Base-by-base conservation (phyloP, 345 rosid species). In the Limnanthes douglasii region DNA sequence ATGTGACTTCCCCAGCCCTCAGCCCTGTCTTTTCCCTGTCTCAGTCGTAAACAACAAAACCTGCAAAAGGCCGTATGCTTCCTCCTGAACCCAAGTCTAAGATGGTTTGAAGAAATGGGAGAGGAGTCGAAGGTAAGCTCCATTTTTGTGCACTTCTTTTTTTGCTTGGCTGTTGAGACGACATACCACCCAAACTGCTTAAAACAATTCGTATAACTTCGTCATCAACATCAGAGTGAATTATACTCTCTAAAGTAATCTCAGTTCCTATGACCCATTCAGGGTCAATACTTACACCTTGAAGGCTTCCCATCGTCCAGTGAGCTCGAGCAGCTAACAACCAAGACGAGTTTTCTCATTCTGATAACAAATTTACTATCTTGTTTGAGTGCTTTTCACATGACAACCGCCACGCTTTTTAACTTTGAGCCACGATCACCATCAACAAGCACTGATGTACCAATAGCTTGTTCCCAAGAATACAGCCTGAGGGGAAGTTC, bases 381-480 rank as follows among this genome's bases (percentile, higher is more conserved):
- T 51, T 65, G 62, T 48, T 64, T 64, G n/a, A 88, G 90, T 34
- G 76, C 51, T 57, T 72, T 76, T 78, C 90, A 83, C 48, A 53
- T 58, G 29, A 73, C 71, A 15, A 71, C 51, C 5, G 51, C 51
- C 52, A 82, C 80, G 12, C 72, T 80, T 61, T 69, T 69, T 46
- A 71, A 51, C 60, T 73, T 76, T 41, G 56, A 33, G 43, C 72
- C 51, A 48, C 70, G 88, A 34, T 66, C 74, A 39, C 54, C 72
- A 41, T 68, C 86, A 51, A 21, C 46, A 34, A 88, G 93, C 30
- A 83, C 83, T 18, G 69, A 62, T 37, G 67, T 56, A 21, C 95
- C 93, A 3, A 88, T 65, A 16, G 95, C 97, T 60, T 88, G 93
- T 62, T 78, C 97, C 86, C 90, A 76, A 16, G 80, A 82, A 54